Evolutionary conservation across 2,329 filamentous ascomycete genomes (phyloP).

Genomic region (Davidsoniella virescens): DNA sequence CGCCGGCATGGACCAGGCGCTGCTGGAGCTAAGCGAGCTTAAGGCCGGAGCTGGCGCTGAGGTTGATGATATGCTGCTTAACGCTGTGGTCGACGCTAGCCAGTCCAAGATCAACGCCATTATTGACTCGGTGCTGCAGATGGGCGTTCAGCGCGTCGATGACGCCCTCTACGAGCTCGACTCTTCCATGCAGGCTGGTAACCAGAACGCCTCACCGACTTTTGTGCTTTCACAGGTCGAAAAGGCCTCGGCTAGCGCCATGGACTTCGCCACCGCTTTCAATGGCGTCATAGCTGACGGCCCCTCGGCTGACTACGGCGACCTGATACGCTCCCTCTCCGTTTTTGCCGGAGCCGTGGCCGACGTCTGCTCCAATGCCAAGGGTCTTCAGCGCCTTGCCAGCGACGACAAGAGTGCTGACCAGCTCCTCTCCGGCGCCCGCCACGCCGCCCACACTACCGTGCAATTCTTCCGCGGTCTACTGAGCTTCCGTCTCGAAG

Average conservation of each 20-base stretch:
- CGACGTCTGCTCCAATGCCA: conserved; percentile 90
- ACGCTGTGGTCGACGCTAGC: conserved; percentile 72
- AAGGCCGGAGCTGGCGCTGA: conserved; percentile 51
- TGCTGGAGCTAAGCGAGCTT: conserved; percentile 82
- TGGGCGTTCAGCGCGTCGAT: conserved; percentile 83
- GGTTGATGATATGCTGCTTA: conserved; percentile 66
- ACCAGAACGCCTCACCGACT: conserved; percentile 88
- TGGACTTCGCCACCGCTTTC: conserved; percentile 94
- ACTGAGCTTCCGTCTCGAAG: conserved; percentile 84
- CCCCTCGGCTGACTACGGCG: conserved; percentile 72
- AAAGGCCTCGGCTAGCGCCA: conserved; percentile 84
- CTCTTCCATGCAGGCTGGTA: conserved; percentile 94
- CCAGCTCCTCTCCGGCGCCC: conserved; percentile 63
- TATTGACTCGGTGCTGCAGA: conserved; percentile 89
- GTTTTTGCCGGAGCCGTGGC: conserved; percentile 80
- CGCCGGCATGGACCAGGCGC: conserved; percentile 89
- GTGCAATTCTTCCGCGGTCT: conserved; percentile 91
- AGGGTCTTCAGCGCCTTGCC: conserved; percentile 81
- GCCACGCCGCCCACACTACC: conserved; percentile 70
- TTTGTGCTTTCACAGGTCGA: conserved; percentile 95
- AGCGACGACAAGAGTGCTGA: conserved; percentile 93
- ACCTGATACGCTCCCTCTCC: conserved; percentile 85
- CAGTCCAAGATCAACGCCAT: conserved; percentile 92
- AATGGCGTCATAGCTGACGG: conserved; percentile 98
- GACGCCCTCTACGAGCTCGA: conserved; percentile 95